Evolutionary conservation across 495 filamentous ascomycete species (phyloP).

Genomic region (Penicillium pancosmium): DNA sequence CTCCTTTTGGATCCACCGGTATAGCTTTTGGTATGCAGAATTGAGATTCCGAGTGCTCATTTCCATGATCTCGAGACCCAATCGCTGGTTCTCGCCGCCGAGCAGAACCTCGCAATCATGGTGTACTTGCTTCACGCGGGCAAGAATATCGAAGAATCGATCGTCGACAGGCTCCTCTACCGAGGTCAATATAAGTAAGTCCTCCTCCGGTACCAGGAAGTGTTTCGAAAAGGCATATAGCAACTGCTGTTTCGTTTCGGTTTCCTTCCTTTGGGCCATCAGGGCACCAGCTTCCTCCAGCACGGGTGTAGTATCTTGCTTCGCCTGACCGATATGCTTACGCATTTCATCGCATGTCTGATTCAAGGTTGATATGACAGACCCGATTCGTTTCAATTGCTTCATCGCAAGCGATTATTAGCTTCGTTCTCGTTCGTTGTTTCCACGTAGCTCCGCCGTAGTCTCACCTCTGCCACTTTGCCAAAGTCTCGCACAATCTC

Average conservation of each 20-base stretch:
- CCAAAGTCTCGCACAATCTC: slow-evolving; percentile 90
- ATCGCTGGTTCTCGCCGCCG: slow-evolving; percentile 83
- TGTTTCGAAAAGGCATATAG: slow-evolving; percentile 82
- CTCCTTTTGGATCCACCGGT: slow-evolving; percentile 91
- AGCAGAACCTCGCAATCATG: slow-evolving; percentile 86
- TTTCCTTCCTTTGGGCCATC: slow-evolving; percentile 71
- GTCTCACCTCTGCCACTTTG: slow-evolving; percentile 79
- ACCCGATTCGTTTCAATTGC: slow-evolving; percentile 87
- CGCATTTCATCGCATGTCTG: slow-evolving; percentile 81
- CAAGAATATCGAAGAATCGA: slow-evolving; percentile 79
- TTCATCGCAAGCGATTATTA: slow-evolving; percentile 31
- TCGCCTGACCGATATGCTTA: slow-evolving; percentile 71
- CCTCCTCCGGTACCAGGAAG: slow-evolving; percentile 82
- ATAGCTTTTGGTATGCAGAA: slow-evolving; percentile 89
- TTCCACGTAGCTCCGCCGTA: neutral
- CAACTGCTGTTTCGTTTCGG: slow-evolving; percentile 84
- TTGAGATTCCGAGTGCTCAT: slow-evolving; percentile 85
- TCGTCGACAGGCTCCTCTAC: slow-evolving; percentile 81
- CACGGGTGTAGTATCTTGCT: slow-evolving; percentile 72
- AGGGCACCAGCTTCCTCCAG: slow-evolving; percentile 78
- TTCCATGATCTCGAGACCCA: slow-evolving; percentile 89
- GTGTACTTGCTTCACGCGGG: slow-evolving; percentile 82
- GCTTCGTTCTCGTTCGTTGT: slow-evolving; percentile 7
- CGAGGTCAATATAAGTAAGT: slow-evolving; percentile 70
- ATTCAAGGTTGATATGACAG: slow-evolving; percentile 76